Evolutionary conservation across 768 basidiomycete species (phyloP).

Genomic region (Suillus subalutaceus): DNA sequence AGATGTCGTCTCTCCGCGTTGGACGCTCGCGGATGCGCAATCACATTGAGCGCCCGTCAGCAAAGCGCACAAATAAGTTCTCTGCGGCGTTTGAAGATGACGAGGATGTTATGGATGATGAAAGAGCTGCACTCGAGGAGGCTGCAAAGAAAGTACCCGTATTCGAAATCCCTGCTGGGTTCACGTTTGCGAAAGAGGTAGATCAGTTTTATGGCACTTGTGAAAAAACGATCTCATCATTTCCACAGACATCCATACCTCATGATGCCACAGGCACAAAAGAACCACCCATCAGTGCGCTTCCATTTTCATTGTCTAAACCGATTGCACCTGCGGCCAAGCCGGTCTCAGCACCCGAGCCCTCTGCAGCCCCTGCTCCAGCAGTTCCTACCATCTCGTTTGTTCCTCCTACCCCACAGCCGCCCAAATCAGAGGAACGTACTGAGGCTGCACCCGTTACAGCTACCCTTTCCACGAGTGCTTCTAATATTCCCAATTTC

Average conservation of each 20-base stretch:
- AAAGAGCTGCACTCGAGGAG: slow-evolving; percentile 51
- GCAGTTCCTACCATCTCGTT: slow-evolving; percentile 26
- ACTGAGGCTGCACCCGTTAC: slow-evolving; percentile 21
- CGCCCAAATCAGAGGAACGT: slow-evolving; percentile 16
- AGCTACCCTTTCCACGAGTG: slow-evolving; percentile 11
- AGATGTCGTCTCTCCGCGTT: slow-evolving; percentile 61
- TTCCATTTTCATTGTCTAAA: slow-evolving; percentile 68
- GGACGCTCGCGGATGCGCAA: slow-evolving; percentile 62
- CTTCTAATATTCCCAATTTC: slow-evolving; percentile 58
- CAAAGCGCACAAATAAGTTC: slow-evolving; percentile 55
- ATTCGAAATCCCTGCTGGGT: slow-evolving; percentile 63
- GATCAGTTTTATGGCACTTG: slow-evolving; percentile 26
- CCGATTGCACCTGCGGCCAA: slow-evolving; percentile 26
- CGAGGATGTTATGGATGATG: slow-evolving; percentile 43
- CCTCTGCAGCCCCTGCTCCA: slow-evolving; percentile 11
- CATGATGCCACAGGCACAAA: slow-evolving; percentile 50
- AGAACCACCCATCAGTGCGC: slow-evolving; percentile 64
- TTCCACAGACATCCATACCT: slow-evolving; percentile 36
- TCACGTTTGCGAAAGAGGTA: slow-evolving; percentile 69
- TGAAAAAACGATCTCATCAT: slow-evolving; percentile 8
- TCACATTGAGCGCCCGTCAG: slow-evolving; percentile 60
- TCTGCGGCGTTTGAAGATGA: slow-evolving; percentile 66
- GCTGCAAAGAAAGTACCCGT: slow-evolving; percentile 56
- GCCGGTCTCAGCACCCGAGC: slow-evolving; percentile 15
- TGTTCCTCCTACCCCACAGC: slow-evolving; percentile 30